Evolutionary conservation across 2,329 filamentous ascomycete species (phyloP).

Genomic region (Pseudogymnoascus sp.): DNA sequence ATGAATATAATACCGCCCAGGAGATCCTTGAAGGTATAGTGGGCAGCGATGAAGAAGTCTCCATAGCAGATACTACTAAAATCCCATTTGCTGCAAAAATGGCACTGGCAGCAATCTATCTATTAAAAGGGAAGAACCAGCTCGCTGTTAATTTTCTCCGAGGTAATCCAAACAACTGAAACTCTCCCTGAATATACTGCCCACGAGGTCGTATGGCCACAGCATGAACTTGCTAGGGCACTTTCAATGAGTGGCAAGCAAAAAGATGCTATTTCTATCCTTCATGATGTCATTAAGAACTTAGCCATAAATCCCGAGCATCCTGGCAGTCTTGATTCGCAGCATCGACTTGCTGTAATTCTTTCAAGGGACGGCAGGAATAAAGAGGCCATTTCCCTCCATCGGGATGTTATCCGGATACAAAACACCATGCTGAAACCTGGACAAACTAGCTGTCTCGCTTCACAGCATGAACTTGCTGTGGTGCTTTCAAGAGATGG

Average conservation of each 20-base stretch:
- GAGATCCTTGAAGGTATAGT: neutral
- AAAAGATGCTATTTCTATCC: neutral
- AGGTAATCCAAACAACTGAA: neutral
- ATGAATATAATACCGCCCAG: neutral
- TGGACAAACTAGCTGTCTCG: constrained; percentile 6
- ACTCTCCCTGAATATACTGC: neutral
- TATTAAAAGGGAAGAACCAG: neutral
- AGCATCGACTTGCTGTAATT: neutral
- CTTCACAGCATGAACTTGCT: constrained; percentile 6
- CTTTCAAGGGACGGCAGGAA: neutral
- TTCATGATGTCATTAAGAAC: constrained; percentile 3
- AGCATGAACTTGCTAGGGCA: neutral
- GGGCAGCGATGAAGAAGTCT: neutral
- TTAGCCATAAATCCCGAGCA: neutral
- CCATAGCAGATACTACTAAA: neutral
- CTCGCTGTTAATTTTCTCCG: neutral
- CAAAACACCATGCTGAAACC: neutral
- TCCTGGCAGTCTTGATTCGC: constrained; percentile 7
- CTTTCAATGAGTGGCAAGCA: neutral
- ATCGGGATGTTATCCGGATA: neutral
- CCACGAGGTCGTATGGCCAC: neutral
- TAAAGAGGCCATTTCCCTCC: neutral
- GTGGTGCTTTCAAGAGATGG: neutral
- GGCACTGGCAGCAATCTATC: neutral
- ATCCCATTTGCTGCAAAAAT: neutral